A percentile compares a stretch with the other conserved stretches of the same genome.
These are phyloP conservation scores for Candida schatavii DNA, from an alignment of 805 yeast species.

Conservation along the genomic window DNA sequence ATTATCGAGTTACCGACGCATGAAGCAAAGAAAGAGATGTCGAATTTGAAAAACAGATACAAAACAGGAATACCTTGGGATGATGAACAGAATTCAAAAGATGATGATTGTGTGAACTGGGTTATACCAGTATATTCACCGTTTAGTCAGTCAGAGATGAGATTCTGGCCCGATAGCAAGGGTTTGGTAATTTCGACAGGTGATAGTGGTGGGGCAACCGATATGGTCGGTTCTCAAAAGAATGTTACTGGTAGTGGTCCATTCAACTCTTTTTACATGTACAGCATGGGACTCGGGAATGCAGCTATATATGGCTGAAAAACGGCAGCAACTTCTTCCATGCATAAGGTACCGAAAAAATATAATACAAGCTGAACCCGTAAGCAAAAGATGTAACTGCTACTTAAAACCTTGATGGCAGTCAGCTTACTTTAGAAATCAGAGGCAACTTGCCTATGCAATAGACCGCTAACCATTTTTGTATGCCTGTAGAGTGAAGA, in stretches of 20 bases:
- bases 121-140: background rate
- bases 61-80: background rate
- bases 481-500: no score
- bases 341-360: no score
- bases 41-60: background rate
- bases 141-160: background rate
- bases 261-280: background rate
- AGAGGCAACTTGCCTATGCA: no score
- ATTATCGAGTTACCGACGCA: background rate
- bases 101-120: background rate
- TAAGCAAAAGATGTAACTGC: no score
- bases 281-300: background rate
- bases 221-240: background rate
- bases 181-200: background rate
- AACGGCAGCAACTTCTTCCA: no score
- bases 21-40: background rate
- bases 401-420: no score
- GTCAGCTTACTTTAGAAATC: no score
- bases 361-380: no score
- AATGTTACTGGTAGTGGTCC: background rate
- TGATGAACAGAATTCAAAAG: background rate
- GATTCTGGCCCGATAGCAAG: background rate
- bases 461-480: no score
- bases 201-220: background rate
- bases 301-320: no score